Evolutionary conservation across 495 filamentous ascomycete genomes (phyloP).

Genomic region (Geoglossum glabrum): DNA sequence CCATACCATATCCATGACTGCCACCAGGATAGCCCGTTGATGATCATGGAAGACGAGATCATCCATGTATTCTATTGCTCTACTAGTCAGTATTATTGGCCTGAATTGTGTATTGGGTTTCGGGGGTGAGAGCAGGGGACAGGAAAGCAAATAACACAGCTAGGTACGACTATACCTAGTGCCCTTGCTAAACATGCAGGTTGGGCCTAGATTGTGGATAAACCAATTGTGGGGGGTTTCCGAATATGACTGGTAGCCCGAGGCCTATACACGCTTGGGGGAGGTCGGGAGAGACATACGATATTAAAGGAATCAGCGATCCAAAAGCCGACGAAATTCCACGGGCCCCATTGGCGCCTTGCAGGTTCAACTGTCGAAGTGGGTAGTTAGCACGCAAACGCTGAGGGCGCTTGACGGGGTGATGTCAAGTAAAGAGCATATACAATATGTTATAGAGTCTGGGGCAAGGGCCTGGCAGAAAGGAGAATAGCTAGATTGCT

Average conservation of each 20-base stretch:
- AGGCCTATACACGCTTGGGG: too few species aligned
- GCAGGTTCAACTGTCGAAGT: constrained; percentile 45
- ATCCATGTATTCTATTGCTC: constrained; percentile 69
- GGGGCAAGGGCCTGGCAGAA: too few species aligned
- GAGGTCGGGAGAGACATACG: constrained; percentile 19
- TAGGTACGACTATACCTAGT: too few species aligned
- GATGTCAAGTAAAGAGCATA: not conserved
- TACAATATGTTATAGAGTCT: not conserved
- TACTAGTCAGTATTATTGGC: not conserved
- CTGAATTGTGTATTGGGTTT: not conserved
- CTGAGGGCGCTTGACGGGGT: not conserved
- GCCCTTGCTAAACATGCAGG: too few species aligned
- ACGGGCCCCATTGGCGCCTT: constrained; percentile 68
- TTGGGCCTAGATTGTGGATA: too few species aligned
- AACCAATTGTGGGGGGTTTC: too few species aligned
- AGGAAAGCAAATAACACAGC: too few species aligned
- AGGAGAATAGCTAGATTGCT: too few species aligned
- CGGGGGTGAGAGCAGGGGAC: not conserved
- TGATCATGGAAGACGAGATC: constrained; percentile 73
- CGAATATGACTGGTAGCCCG: too few species aligned
- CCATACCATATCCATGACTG: constrained; percentile 72
- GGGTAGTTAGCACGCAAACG: constrained; percentile 10
- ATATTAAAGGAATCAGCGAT: constrained; percentile 92
- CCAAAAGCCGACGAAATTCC: constrained; percentile 86
- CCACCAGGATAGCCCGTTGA: constrained; percentile 76